Percentiles rank a stretch among this genome's conserved stretches.
phyloP scores from a whole-genome alignment of 305 asterid species.

The Fraxinus sp. region DNA sequence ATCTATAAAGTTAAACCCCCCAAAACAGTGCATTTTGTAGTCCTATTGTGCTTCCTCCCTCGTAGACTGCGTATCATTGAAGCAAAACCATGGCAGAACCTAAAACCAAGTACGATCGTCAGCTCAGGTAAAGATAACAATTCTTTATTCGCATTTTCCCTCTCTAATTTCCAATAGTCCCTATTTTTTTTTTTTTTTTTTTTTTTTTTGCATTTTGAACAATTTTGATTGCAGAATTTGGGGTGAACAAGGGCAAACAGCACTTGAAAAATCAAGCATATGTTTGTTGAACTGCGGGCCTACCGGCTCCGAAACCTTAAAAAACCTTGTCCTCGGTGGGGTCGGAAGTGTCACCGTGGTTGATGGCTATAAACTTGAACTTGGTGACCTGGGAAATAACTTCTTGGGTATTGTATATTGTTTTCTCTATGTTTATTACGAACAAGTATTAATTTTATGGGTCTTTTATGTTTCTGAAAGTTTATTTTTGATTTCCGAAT shows the following conservation, averaged over 20 bases:
- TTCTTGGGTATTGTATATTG: slow-evolving; percentile 58
- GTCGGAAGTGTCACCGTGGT: slow-evolving; percentile 92
- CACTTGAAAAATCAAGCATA: slow-evolving; percentile 89
- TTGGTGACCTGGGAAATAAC: slow-evolving; percentile 90
- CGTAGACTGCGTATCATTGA: slow-evolving; percentile 39
- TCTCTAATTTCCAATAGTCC: background rate
- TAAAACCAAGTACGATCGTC: slow-evolving; percentile 95
- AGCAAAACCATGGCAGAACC: slow-evolving; percentile 80
- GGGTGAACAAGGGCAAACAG: slow-evolving; percentile 98
- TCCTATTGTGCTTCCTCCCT: background rate
- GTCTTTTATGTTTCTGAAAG: background rate
- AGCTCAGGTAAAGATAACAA: slow-evolving; percentile 60
- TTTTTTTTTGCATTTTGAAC: background rate
- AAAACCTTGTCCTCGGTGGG: slow-evolving; percentile 95
- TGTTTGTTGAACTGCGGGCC: slow-evolving; percentile 94
- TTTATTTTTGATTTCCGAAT: background rate
- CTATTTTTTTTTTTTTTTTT: background rate
- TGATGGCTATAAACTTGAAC: slow-evolving; percentile 91
- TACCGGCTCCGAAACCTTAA: slow-evolving; percentile 89
- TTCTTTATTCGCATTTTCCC: background rate
- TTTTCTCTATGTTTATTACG: background rate
- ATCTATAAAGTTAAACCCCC: background rate
- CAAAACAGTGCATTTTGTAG: background rate
- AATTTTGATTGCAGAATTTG: slow-evolving; percentile 61
- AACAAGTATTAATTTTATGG: background rate